These are phyloP conservation scores for Forsythia viridissima DNA, from an alignment of 257 asterid species.

Conservation along the genomic window DNA sequence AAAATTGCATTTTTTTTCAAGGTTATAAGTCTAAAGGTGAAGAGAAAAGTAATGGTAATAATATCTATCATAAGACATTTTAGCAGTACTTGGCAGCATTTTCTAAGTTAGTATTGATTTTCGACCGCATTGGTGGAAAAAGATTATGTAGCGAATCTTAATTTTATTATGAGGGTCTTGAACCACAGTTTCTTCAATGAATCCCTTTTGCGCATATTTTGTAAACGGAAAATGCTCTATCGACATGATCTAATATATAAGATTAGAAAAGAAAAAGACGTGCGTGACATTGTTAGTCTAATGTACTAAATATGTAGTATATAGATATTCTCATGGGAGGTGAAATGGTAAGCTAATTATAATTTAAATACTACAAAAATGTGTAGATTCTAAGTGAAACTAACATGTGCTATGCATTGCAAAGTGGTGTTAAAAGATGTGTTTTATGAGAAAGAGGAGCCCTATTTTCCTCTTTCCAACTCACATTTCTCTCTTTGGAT, in stretches of 20 bases:
- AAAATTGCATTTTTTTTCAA: background rate
- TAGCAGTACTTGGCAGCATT: background rate
- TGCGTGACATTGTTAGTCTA: background rate
- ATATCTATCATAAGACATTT: background rate
- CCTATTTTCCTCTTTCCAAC: constrained; percentile 48
- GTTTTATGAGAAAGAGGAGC: constrained; percentile 17
- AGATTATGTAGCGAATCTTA: background rate
- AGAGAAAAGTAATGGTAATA: background rate
- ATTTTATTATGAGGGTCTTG: background rate
- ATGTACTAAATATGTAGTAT: background rate
- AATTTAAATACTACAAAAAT: background rate
- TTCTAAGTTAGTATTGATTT: background rate
- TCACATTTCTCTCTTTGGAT: constrained; percentile 49
- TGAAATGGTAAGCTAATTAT: too few relatives aligned
- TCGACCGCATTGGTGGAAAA: background rate
- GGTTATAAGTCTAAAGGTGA: background rate
- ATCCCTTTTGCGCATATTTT: background rate
- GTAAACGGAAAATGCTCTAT: too few relatives aligned
- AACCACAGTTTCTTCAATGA: background rate
- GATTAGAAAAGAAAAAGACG: background rate
- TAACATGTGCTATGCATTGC: constrained; percentile 17
- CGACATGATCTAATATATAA: background rate
- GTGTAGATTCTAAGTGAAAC: constrained; percentile 33
- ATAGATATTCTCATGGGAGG: background rate
- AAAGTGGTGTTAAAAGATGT: constrained; percentile 30